Base-by-base conservation (phyloP, 2,329 filamentous ascomycete genomes). In the Ophiocordyceps camponoti-rufipedis region DNA sequence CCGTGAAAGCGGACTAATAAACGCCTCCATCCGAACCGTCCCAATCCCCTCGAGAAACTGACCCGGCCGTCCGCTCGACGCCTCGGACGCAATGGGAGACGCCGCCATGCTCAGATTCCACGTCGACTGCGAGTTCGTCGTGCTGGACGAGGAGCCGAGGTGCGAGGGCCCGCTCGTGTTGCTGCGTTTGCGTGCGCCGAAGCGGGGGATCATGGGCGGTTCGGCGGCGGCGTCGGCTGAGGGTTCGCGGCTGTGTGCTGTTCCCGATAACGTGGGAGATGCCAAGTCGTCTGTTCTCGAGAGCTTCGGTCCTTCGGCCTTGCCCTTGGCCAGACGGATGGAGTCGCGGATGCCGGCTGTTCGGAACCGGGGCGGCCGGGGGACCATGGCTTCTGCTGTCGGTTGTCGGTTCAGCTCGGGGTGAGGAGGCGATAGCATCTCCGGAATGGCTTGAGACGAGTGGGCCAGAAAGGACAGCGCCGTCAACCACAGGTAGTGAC, bases 21-120 rank as follows among this genome's bases (percentile, higher is more conserved):
- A 98, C 0, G 91, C 91, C 61, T 96, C 89, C 89, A 98, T 96
- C 28, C 91, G 78, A 42, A 96, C 78, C 2, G 88, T 96, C 1
- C 88, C 87, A 47, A 93, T 81, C 1, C 83, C 83, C 54, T 93
- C 87, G 56, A 91, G 91, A 65, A 91, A 88, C 59, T 78, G 78
- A 47, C 65, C 65, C 1, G 66, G 63, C 6, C 63, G 59, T 10
- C 35, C 16, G 10, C 69, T 72, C 1, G 72, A 76, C 3, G 71
- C 69, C 49, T 77, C 73, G 0, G 72, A 74, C 3, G 70, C 72
- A n/a, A 71, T 65, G 48, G 69, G 65, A 5, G 70, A 73, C 3
- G 61, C 58, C 42, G 56, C 58, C 48, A 63, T 66, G 48, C 64
- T 67, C 58, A 69, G 62, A 11, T 62, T 66, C 62, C 65, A 70